These are phyloP conservation scores for Caryocar brasiliense DNA, from an alignment of 441 rosid species.

Conservation along the genomic window DNA sequence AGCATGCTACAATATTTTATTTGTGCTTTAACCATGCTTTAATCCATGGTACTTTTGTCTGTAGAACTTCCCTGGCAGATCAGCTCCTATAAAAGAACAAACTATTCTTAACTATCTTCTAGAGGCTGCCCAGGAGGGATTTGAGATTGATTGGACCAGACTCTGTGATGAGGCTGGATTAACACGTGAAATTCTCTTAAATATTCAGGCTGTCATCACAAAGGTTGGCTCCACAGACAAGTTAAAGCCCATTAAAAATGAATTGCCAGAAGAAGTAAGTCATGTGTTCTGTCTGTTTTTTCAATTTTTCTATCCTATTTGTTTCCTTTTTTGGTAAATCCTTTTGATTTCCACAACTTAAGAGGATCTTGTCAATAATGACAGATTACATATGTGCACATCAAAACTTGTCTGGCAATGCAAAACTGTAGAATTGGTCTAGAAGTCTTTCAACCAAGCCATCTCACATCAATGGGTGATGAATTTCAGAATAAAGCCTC, in stretches of 20 bases:
- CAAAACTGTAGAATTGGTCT: conserved; percentile 16
- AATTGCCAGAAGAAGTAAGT: conserved; percentile 37
- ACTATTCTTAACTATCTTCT: conserved; percentile 35
- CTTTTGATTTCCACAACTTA: neutral
- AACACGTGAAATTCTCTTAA: conserved; percentile 18
- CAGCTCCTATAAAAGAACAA: conserved; percentile 40
- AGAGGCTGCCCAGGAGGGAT: conserved; percentile 38
- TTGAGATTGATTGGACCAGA: conserved; percentile 30
- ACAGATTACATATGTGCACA: conserved; percentile 38
- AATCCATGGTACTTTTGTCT: conserved; percentile 1
- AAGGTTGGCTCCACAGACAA: conserved; percentile 37
- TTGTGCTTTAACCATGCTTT: neutral
- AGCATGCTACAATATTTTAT: neutral
- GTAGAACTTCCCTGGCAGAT: conserved; percentile 34
- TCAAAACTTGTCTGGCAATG: conserved; percentile 29
- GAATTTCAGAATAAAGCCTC: conserved; percentile 5
- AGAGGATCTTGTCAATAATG: neutral
- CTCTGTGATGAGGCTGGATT: conserved; percentile 28
- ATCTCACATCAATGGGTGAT: neutral
- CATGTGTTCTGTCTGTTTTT: neutral
- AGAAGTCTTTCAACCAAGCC: conserved; percentile 7
- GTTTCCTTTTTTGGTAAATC: neutral
- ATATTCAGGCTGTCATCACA: conserved; percentile 27
- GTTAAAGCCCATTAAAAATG: conserved; percentile 40
- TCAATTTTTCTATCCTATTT: neutral